Percentiles rank a stretch among this genome's conserved stretches.
phyloP scores from a whole-genome alignment of 2,329 filamentous ascomycete species.

The Scopulariopsis brevicaulis region DNA sequence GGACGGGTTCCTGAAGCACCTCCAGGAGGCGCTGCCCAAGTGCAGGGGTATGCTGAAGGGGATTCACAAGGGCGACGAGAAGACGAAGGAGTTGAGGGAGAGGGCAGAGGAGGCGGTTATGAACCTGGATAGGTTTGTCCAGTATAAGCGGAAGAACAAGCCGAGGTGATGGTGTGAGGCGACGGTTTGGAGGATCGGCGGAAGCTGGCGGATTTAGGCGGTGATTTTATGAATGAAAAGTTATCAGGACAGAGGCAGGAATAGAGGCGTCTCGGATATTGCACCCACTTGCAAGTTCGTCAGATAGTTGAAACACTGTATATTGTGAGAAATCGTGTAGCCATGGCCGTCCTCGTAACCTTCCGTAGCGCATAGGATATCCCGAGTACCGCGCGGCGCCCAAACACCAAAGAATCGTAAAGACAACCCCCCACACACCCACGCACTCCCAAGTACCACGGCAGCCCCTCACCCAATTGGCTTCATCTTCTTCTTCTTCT shows the following conservation, averaged over 20 bases:
- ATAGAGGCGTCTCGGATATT: neutral
- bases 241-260: neutral
- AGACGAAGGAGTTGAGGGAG: conserved; percentile 40
- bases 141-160: conserved; percentile 51
- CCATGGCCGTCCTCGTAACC: neutral
- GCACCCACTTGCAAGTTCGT: neutral
- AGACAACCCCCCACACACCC: neutral
- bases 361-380: neutral
- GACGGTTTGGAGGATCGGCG: neutral
- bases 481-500: conserved; percentile 59
- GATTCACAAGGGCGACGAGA: conserved; percentile 43
- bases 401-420: neutral
- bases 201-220: neutral
- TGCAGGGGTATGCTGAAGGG: conserved; percentile 44
- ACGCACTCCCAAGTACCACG: no score
- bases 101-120: conserved; percentile 49
- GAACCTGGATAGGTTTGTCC: conserved; percentile 50
- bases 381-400: neutral
- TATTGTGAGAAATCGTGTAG: neutral
- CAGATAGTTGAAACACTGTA: neutral
- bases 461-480: conserved; percentile 36
- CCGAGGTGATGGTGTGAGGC: conserved; percentile 12
- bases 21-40: conserved; percentile 43
- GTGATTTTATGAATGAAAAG: neutral
- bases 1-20: conserved; percentile 44